Evolutionary conservation across 169 alveolate genomes (phyloP), one percentile per base, ranked within the genome.

Genomic region (Plasmodium inui): DNA sequence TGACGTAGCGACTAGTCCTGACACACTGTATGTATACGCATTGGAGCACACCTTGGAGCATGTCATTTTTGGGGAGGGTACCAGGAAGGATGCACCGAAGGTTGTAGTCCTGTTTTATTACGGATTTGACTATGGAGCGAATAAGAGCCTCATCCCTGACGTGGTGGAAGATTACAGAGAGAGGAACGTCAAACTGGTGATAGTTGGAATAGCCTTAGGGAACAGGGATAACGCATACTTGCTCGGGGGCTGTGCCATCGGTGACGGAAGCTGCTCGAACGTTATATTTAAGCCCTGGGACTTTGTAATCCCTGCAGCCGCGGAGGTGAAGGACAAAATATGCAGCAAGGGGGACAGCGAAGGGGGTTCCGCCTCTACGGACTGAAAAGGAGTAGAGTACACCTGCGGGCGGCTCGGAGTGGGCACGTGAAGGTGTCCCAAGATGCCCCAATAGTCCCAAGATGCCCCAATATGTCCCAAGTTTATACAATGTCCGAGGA

Each of bases 61-160:
- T 9, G 93, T 86, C 44, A 86, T 86, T 74, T 86, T 67, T 78
- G 93, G 93, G 41, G 55, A 86, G 19, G 93, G 93, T 14, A 86
- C 93, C 17, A 46, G 93, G 80, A 46, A 53, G 41, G 86, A 86
- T 86, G 93, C 93, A 37, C 93, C 93, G 14, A 86, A 86, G 30
- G 86, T 86, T 19, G 93, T 67, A 46, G 93, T 86, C 50, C 53
- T 86, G 67, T 86, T 86, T 86, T 86, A 86, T 70, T 86, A 86
- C 44, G 93, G 93, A 41, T 86, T 46, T 86, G 93, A 86, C 46
- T 74, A 86, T 74, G 93, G 93, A 44, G 81, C 93, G n/a, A 86
- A 86, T 50, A 86, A 74, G 81, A 39, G 80, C 53, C 67, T 86
- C 41, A 86, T 86, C 57, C 93, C 93, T 10, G 93, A 86, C 67